A percentile compares a stretch with the other conserved stretches of the same genome.
phyloP scores from a whole-genome alignment of 768 basidiomycete species.

The Russula sp. region DNA sequence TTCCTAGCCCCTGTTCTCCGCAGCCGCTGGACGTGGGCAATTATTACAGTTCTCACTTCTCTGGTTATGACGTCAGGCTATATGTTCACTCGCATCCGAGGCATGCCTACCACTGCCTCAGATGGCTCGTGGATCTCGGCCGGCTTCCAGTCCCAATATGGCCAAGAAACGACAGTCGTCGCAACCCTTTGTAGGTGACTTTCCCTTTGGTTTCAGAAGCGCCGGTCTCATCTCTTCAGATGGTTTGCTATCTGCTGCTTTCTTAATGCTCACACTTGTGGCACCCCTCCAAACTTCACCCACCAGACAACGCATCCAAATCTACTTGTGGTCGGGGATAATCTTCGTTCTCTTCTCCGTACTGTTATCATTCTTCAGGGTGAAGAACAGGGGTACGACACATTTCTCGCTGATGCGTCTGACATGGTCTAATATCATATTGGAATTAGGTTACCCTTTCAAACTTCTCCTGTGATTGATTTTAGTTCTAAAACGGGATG shows the following conservation, averaged over 20 bases:
- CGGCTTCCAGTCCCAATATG: slow-evolving; percentile 86
- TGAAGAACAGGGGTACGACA: slow-evolving; percentile 76
- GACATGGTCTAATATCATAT: slow-evolving; percentile 1
- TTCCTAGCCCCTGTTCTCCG: slow-evolving; percentile 58
- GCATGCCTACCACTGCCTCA: slow-evolving; percentile 56
- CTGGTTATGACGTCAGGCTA: slow-evolving; percentile 85
- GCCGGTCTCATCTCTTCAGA: slow-evolving; percentile 43
- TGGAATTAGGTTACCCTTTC: slow-evolving; percentile 64
- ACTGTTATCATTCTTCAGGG: slow-evolving; percentile 76
- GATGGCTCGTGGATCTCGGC: slow-evolving; percentile 75
- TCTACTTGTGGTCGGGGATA: slow-evolving; percentile 84
- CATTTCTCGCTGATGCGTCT: neutral
- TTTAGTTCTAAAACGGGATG: slow-evolving; percentile 16
- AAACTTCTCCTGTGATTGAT: slow-evolving; percentile 53
- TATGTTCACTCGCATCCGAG: slow-evolving; percentile 95
- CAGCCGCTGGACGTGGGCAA: slow-evolving; percentile 75
- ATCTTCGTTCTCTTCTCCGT: slow-evolving; percentile 81
- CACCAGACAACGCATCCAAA: slow-evolving; percentile 69
- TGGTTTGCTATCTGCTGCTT: slow-evolving; percentile 68
- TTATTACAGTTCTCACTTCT: slow-evolving; percentile 51
- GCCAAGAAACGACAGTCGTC: slow-evolving; percentile 88
- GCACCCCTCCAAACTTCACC: slow-evolving; percentile 72
- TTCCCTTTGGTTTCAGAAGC: neutral
- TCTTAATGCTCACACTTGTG: slow-evolving; percentile 73
- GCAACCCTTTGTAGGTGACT: slow-evolving; percentile 69